A percentile compares a stretch with the other conserved stretches of the same genome.
Evolutionary conservation across 2,329 filamentous ascomycete genomes (phyloP).

Genomic region (Blastomyces percursus): DNA sequence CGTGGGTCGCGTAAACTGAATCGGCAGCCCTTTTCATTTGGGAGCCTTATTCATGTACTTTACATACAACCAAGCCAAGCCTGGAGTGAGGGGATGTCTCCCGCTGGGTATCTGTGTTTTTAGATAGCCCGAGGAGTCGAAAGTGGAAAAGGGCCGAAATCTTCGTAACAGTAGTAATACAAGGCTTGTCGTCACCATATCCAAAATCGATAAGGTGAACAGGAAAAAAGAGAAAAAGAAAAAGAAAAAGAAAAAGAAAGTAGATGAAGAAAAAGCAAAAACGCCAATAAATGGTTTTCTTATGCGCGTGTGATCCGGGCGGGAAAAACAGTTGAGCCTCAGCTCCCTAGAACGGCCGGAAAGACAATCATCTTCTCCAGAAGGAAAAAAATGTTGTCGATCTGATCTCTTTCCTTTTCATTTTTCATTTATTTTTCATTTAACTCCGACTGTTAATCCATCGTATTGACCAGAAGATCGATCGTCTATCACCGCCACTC

Average conservation of each 20-base stretch:
- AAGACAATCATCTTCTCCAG: not conserved
- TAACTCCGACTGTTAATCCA: not conserved
- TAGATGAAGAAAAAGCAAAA: too few species aligned
- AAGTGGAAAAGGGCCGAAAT: not conserved
- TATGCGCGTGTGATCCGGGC: not conserved
- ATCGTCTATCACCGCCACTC: slow-evolving; percentile 10
- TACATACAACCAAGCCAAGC: too few species aligned
- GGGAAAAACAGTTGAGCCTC: not conserved
- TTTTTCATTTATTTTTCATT: not conserved
- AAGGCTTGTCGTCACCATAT: not conserved
- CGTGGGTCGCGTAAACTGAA: too few species aligned
- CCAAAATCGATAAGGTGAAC: too few species aligned
- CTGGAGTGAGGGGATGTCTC: too few species aligned
- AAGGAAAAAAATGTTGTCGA: too few species aligned
- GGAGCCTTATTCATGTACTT: too few species aligned
- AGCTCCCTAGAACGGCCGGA: too few species aligned
- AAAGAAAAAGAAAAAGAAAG: not conserved
- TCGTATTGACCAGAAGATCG: not conserved
- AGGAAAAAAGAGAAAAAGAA: too few species aligned
- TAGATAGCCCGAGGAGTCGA: not conserved
- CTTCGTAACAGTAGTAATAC: not conserved
- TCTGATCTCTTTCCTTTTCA: not conserved
- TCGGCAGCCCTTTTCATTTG: too few species aligned
- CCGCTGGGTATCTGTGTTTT: too few species aligned
- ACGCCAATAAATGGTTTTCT: not conserved